Evolutionary conservation across 192 early-diverging fungal species (phyloP), one percentile per base, ranked within the genome.

Genomic region (Backusella circina): DNA sequence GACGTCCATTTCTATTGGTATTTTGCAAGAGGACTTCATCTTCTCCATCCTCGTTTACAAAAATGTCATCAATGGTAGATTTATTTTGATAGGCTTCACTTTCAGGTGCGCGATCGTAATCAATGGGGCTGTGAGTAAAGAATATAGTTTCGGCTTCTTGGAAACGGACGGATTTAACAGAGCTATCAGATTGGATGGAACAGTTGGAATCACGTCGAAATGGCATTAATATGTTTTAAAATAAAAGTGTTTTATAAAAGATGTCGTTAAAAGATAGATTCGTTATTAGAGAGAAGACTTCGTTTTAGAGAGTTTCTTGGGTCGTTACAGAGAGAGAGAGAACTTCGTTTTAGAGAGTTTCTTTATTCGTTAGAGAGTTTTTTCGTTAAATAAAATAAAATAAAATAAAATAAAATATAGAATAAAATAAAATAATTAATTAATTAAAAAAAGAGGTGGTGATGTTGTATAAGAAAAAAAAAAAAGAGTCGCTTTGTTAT

Each of bases 61-160:
- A 69, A 38, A 69, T 39, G 18, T 69, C 67, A 37, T 37, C 67
- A 21, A 69, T 38, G 23, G 37, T 33, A 39, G 67, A 37, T 21
- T 33, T 26, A 13, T 10, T 33, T 26, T 44, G 57, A 5, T 28
- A 23, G 4, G 36, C 26, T 64, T 73, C 72, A 61, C 65, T 61
- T 73, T 26, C 32, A 26, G 72, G 54, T 28, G 72, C 31, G 35
- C 72, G 72, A 41, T 73, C 61, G 65, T 73, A 73, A 10, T 73
- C 72, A 73, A 31, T 37, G 12, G 72, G n/a, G 10, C 72, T 73
- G 5, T 73, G 72, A 16, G 72, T 73, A 73, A 65, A 73, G 65
- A 30, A 73, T 2, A 73, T 35, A 1, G 72, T 73, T 32, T 73
- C 61, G 9, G 32, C 31, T n/a, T 54, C 72, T 23, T 65, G 31